Evolutionary conservation across 2,329 filamentous ascomycete genomes (phyloP).

Genomic region (Trichophyton benhamiae): DNA sequence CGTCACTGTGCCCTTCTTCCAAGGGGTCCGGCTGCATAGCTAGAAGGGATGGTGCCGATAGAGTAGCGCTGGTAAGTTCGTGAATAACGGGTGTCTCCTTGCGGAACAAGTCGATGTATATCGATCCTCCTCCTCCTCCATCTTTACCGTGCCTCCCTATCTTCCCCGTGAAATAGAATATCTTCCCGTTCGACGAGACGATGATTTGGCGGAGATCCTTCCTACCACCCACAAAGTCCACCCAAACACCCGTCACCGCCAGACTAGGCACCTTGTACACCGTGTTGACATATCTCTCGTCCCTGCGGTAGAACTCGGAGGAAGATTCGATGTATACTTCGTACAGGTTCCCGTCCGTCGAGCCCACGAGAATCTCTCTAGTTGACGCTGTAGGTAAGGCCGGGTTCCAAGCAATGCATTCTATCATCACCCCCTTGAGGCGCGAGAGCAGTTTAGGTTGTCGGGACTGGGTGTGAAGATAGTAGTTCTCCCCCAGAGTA

Average conservation of each 20-base stretch:
- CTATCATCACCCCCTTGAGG: slow-evolving; percentile 74
- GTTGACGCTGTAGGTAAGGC: slow-evolving; percentile 86
- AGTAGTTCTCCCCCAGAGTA: slow-evolving; percentile 88
- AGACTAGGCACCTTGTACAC: slow-evolving; percentile 74
- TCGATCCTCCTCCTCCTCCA: slow-evolving; percentile 66
- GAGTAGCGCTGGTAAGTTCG: slow-evolving; percentile 51
- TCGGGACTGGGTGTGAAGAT: slow-evolving; percentile 88
- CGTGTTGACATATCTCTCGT: slow-evolving; percentile 80
- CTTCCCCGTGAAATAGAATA: slow-evolving; percentile 72
- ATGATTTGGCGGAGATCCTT: slow-evolving; percentile 65
- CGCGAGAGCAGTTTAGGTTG: slow-evolving; percentile 71
- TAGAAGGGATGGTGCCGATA: slow-evolving; percentile 52
- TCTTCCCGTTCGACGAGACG: slow-evolving; percentile 61
- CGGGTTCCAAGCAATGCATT: slow-evolving; percentile 89
- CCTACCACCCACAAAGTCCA: slow-evolving; percentile 57
- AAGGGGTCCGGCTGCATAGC: slow-evolving; percentile 64
- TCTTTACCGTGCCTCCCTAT: slow-evolving; percentile 61
- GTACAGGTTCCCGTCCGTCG: slow-evolving; percentile 88
- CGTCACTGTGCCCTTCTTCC: slow-evolving; percentile 45
- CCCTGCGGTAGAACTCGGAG: slow-evolving; percentile 86
- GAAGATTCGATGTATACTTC: slow-evolving; percentile 91
- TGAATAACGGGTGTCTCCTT: slow-evolving; percentile 67
- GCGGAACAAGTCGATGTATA: slow-evolving; percentile 82
- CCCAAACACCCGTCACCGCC: slow-evolving; percentile 74
- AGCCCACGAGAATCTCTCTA: slow-evolving; percentile 81